These are phyloP conservation scores for Fomitopsis serialis DNA, from an alignment of 768 basidiomycete species.

Conservation along the genomic window DNA sequence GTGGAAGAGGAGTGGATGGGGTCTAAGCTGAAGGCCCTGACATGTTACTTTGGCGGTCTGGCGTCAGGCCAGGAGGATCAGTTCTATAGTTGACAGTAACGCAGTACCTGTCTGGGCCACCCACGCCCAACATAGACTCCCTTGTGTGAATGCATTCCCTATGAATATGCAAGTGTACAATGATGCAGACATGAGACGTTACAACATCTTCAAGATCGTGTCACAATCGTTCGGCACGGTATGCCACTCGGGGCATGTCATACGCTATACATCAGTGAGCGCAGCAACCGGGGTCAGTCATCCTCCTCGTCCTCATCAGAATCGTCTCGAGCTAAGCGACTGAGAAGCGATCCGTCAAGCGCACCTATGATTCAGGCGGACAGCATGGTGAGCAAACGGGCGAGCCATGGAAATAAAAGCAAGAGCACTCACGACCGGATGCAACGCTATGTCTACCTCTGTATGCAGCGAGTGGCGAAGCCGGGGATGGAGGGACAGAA, in stretches of 20 bases:
- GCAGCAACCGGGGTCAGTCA: background rate
- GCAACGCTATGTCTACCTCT: slow-evolving; percentile 30
- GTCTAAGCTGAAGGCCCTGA: slow-evolving; percentile 86
- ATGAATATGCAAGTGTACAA: too few species aligned
- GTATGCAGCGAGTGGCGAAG: slow-evolving; percentile 31
- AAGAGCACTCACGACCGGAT: slow-evolving; percentile 28
- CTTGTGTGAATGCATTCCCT: too few species aligned
- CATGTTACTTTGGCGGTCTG: slow-evolving; percentile 90
- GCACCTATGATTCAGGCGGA: slow-evolving; percentile 16
- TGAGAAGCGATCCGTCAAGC: slow-evolving; percentile 21
- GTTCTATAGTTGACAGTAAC: slow-evolving; percentile 23
- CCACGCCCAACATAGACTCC: background rate
- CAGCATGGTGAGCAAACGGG: background rate
- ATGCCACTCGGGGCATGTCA: too few species aligned
- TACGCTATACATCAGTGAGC: too few species aligned
- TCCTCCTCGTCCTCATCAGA: slow-evolving; percentile 15
- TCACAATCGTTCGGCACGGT: too few species aligned
- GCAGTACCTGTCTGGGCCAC: background rate
- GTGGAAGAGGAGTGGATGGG: slow-evolving; percentile 98
- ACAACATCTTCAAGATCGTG: background rate
- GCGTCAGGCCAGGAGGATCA: slow-evolving; percentile 60
- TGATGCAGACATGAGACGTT: too few species aligned
- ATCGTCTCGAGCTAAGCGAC: slow-evolving; percentile 15
- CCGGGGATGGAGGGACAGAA: slow-evolving; percentile 16
- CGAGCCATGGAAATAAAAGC: background rate